These are phyloP conservation scores for Lotus japonicus DNA, from an alignment of 306 rosid species.

Conservation along the genomic window DNA sequence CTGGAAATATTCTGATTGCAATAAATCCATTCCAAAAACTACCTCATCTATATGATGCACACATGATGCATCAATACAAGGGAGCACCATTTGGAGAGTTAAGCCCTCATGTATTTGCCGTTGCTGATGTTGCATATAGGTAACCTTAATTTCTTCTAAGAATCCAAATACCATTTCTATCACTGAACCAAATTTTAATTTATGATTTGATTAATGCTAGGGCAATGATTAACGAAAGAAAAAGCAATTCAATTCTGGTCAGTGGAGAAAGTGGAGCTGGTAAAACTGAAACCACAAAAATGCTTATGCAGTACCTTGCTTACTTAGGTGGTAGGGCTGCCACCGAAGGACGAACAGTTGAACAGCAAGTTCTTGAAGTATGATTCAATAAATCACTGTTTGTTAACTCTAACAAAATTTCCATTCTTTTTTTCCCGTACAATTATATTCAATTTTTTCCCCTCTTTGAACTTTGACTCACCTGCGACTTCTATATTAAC, in stretches of 20 bases:
- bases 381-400: conserved; percentile 14
- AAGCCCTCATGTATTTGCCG: conserved; percentile 98
- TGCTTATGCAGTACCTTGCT: conserved; percentile 98
- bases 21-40: conserved; percentile 98
- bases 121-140: conserved; percentile 99
- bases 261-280: conserved; percentile 99
- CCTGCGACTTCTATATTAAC: conserved; percentile 10
- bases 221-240: conserved; percentile 87
- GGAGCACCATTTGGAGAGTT: conserved; percentile 97
- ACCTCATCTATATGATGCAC: conserved; percentile 80
- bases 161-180: conserved; percentile 8
- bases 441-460: background rate
- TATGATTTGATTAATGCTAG: conserved; percentile 38
- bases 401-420: background rate
- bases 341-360: conserved; percentile 96
- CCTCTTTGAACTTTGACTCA: conserved; percentile 14
- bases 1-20: conserved; percentile 96
- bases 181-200: conserved; percentile 10
- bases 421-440: background rate
- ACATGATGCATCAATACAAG: conserved; percentile 99
- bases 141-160: conserved; percentile 22
- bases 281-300: conserved; percentile 98
- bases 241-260: conserved; percentile 95
- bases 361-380: conserved; percentile 99
- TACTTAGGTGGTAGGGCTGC: conserved; percentile 91